A percentile compares a stretch with the other conserved stretches of the same genome.
Evolutionary conservation across 2,329 filamentous ascomycete species (phyloP).

Genomic region (Lasiodiplodia sp.): DNA sequence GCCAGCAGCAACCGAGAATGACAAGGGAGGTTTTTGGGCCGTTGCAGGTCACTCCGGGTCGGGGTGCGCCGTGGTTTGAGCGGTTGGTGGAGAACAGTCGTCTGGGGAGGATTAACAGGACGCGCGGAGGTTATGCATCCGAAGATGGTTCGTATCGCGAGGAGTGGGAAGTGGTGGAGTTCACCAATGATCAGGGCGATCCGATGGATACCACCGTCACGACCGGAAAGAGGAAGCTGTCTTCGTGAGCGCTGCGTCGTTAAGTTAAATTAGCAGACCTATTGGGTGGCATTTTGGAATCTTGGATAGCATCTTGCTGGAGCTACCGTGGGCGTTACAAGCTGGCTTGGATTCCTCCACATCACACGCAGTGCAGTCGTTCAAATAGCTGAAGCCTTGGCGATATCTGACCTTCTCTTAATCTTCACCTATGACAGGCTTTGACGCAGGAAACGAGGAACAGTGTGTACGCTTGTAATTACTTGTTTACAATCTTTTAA

Average conservation of each 20-base stretch:
- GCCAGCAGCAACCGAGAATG: background rate
- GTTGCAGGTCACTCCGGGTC: conserved; percentile 39
- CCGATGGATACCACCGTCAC: conserved; percentile 37
- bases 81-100: conserved; percentile 78
- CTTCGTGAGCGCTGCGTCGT: background rate
- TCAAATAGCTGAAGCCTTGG: background rate
- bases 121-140: conserved; percentile 65
- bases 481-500: background rate
- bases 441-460: background rate
- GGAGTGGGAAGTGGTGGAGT: conserved; percentile 87
- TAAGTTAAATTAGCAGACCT: background rate
- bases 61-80: conserved; percentile 86
- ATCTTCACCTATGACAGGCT: background rate
- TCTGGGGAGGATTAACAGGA: conserved; percentile 71
- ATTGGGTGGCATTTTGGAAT: background rate
- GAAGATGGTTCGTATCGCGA: conserved; percentile 71
- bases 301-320: background rate
- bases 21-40: conserved; percentile 20
- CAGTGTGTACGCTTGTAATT: background rate
- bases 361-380: conserved; percentile 1
- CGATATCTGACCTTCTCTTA: background rate
- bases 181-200: conserved; percentile 46
- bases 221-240: conserved; percentile 45
- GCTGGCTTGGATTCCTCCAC: background rate
- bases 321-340: conserved; percentile 2